Evolutionary conservation across 1,284 basidiomycete species (phyloP).

Genomic region (Ganoderma meredithae): DNA sequence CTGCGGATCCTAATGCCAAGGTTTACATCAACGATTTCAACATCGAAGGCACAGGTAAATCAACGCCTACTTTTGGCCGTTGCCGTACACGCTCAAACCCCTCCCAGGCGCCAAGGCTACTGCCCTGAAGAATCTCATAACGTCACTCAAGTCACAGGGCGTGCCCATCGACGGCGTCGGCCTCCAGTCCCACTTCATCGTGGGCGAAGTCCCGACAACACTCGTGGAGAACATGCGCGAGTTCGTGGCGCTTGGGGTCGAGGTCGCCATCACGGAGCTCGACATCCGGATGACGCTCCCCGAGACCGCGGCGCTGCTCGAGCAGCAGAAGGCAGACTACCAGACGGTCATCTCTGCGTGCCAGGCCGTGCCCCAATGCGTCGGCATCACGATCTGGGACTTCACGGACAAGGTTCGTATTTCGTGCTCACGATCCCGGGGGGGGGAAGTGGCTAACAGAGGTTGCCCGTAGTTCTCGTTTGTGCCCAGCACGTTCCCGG

Average conservation of each 20-base stretch:
- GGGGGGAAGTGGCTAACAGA: conserved; percentile 14
- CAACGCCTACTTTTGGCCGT: no score
- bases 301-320: conserved; percentile 52
- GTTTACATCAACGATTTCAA: conserved; percentile 64
- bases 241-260: conserved; percentile 58
- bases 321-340: conserved; percentile 58
- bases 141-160: conserved; percentile 47
- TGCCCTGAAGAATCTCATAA: conserved; percentile 54
- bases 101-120: conserved; percentile 50
- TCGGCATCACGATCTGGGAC: conserved; percentile 61
- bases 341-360: conserved; percentile 54
- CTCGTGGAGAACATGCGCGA: conserved; percentile 51
- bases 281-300: conserved; percentile 62
- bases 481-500: conserved; percentile 40
- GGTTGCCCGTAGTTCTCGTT: conserved; percentile 39
- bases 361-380: conserved; percentile 48
- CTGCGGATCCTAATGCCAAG: conserved; percentile 52
- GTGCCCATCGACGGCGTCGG: conserved; percentile 60
- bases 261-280: conserved; percentile 63
- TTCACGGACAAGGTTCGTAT: conserved; percentile 49
- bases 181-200: conserved; percentile 58
- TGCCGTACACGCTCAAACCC: not conserved
- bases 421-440: not conserved
- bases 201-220: conserved; percentile 51
- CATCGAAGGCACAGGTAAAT: conserved; percentile 37